These are phyloP conservation scores for Eucalyptus coolabah DNA, from an alignment of 345 rosid genomes.

Conservation along the genomic window DNA sequence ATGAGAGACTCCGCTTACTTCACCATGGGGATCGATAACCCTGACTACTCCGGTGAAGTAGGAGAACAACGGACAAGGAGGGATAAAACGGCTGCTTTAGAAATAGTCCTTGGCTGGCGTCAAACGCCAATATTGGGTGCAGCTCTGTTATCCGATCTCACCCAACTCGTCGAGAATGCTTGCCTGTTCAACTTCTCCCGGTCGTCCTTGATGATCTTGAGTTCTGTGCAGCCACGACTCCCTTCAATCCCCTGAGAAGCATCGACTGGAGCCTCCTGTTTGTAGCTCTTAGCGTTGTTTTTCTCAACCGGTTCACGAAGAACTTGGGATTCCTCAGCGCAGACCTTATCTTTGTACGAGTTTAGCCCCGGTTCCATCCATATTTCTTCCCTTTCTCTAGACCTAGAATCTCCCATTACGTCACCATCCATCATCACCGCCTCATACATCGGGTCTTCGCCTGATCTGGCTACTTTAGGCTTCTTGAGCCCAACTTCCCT, in stretches of 20 bases:
- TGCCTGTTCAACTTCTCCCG: too few relatives aligned
- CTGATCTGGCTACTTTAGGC: neutral
- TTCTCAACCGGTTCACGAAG: neutral
- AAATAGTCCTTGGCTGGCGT: neutral
- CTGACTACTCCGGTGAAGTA: constrained; percentile 3
- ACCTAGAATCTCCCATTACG: neutral
- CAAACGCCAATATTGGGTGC: neutral
- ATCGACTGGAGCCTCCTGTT: too few relatives aligned
- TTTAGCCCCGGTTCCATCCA: neutral
- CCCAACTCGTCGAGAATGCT: constrained; percentile 25
- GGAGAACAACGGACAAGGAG: constrained; percentile 8
- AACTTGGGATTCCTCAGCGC: neutral
- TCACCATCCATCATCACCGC: neutral
- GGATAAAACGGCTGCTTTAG: constrained; percentile 1
- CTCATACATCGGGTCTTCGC: neutral
- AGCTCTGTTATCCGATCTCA: constrained; percentile 49
- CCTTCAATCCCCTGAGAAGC: too few relatives aligned
- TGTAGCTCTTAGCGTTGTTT: neutral
- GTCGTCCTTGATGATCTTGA: too few relatives aligned
- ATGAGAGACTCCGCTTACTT: constrained; percentile 1
- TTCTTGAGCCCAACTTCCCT: neutral
- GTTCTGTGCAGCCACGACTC: too few relatives aligned
- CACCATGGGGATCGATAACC: neutral
- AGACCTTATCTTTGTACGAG: neutral
- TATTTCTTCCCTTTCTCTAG: too few relatives aligned